phyloP scores from a whole-genome alignment of 352 stramenopile genomes.

The Phytophthora rubi region DNA sequence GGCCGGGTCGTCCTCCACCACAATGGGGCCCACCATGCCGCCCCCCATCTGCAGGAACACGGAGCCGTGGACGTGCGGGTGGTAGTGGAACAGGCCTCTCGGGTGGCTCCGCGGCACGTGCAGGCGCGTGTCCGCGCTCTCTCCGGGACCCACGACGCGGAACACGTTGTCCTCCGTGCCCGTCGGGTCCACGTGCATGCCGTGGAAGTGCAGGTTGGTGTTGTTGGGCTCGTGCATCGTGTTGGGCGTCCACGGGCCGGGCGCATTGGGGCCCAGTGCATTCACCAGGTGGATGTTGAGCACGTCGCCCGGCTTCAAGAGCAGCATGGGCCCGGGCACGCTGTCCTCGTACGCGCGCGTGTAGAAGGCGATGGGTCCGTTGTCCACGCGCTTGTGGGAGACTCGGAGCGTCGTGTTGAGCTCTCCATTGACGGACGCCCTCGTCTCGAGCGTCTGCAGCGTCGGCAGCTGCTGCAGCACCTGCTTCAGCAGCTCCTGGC shows the following conservation, averaged over 20 bases:
- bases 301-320: conserved; percentile 67
- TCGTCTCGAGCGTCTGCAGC: conserved; percentile 45
- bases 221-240: conserved; percentile 76
- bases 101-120: conserved; percentile 70
- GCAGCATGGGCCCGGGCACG: conserved; percentile 63
- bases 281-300: conserved; percentile 72
- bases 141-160: conserved; percentile 56
- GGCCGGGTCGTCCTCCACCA: conserved; percentile 66
- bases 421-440: conserved; percentile 52
- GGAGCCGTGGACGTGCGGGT: conserved; percentile 82
- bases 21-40: conserved; percentile 69
- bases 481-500: conserved; percentile 17
- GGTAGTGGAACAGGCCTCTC: conserved; percentile 83
- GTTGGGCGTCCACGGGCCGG: conserved; percentile 52
- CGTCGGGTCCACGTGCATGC: conserved; percentile 83
- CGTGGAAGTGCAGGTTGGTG: conserved; percentile 85
- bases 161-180: conserved; percentile 83
- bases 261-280: conserved; percentile 48
- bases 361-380: conserved; percentile 72
- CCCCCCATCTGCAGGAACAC: conserved; percentile 81
- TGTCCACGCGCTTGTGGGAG: conserved; percentile 44
- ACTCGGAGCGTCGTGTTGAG: conserved; percentile 71
- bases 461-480: conserved; percentile 47
- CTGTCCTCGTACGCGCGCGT: conserved; percentile 70
- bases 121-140: conserved; percentile 55